These are phyloP conservation scores for Ceratocystis papillata DNA, from an alignment of 2,329 filamentous ascomycete species.

Conservation along the genomic window DNA sequence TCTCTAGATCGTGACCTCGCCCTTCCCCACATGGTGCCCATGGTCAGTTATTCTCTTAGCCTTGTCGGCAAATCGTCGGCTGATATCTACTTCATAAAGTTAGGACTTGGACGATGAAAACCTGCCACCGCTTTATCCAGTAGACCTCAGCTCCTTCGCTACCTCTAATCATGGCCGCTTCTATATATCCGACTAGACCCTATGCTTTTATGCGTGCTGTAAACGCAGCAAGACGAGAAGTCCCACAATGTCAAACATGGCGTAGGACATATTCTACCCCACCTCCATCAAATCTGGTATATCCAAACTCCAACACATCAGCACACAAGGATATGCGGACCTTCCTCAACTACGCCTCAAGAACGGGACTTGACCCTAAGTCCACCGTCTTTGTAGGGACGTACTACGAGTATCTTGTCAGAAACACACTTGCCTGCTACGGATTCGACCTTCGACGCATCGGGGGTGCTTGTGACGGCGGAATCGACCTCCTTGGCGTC, in stretches of 20 bases:
- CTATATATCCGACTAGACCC: neutral
- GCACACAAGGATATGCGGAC: conserved; percentile 51
- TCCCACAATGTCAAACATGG: neutral
- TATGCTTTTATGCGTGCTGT: neutral
- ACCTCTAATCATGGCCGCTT: neutral
- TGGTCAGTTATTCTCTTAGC: neutral
- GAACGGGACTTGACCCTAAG: conserved; percentile 42
- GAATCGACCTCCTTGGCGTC: conserved; percentile 62
- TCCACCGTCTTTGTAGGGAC: conserved; percentile 60
- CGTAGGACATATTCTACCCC: conserved; percentile 13
- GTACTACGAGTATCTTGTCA: conserved; percentile 63
- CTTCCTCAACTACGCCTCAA: conserved; percentile 54
- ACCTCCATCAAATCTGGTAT: conserved; percentile 14
- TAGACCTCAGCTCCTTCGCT: neutral
- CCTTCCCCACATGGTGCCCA: neutral
- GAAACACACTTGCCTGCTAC: conserved; percentile 44
- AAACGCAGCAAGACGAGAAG: neutral
- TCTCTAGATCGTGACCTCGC: neutral
- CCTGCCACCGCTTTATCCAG: neutral
- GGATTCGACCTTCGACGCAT: conserved; percentile 56
- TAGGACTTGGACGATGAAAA: neutral
- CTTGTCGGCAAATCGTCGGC: neutral
- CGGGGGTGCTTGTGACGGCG: conserved; percentile 56
- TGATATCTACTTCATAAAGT: neutral
- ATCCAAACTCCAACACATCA: conserved; percentile 18